These are phyloP conservation scores for Globisporangium spiculum DNA, from an alignment of 352 stramenopile genomes.

Conservation along the genomic window DNA sequence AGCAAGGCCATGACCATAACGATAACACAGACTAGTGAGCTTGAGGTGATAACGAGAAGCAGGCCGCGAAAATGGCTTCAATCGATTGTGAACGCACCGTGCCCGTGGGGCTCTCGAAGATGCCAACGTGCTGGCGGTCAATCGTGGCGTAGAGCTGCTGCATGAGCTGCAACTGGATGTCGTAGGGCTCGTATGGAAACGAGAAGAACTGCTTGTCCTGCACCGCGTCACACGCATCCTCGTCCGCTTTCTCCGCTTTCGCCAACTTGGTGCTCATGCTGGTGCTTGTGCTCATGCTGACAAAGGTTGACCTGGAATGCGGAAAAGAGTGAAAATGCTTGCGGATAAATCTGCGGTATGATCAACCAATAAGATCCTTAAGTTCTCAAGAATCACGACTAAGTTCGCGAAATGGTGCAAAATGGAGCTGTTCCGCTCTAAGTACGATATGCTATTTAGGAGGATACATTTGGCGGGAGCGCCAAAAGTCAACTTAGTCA, in stretches of 20 bases:
- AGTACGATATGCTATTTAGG: neutral
- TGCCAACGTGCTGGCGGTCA: constrained; percentile 79
- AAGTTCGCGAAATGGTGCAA: too few relatives aligned
- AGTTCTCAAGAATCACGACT: too few relatives aligned
- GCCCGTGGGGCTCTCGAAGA: constrained; percentile 92
- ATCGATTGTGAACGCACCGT: constrained; percentile 39
- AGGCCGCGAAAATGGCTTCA: neutral
- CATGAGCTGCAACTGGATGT: constrained; percentile 90
- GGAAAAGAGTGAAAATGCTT: neutral
- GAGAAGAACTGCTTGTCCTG: constrained; percentile 70
- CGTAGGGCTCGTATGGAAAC: constrained; percentile 89
- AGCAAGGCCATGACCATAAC: neutral
- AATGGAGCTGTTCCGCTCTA: neutral
- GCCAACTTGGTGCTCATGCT: neutral
- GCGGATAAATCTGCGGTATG: too few relatives aligned
- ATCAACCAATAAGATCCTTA: too few relatives aligned
- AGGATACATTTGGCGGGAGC: neutral
- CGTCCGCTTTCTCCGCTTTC: neutral
- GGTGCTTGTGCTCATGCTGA: too few relatives aligned
- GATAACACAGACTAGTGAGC: neutral
- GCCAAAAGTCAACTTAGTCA: neutral
- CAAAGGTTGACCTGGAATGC: too few relatives aligned
- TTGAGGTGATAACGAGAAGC: neutral
- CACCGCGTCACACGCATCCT: neutral
- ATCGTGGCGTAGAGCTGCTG: constrained; percentile 79